Evolutionary conservation across 768 basidiomycete species (phyloP), one percentile per base, ranked within the genome.

Genomic region (Lactifluus echinatus): DNA sequence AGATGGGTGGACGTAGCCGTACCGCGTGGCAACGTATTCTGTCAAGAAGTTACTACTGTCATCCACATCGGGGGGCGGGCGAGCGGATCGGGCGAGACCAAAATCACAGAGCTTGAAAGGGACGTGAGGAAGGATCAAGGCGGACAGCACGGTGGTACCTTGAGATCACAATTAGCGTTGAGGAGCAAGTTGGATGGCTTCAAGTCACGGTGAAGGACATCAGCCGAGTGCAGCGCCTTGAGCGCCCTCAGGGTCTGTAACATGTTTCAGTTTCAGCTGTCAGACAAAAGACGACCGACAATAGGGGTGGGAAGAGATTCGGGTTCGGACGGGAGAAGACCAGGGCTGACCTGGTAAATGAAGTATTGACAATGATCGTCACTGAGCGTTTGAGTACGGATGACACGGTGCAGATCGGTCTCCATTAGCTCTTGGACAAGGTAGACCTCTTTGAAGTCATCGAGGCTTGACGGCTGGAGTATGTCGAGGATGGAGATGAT

Each of bases 341-440:
- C 21, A 43, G 17, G 43, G 19, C 7, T 39, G 6, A 83, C 85
- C 78, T 97, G 95, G 70, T 99, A 99, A 63, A 95, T 85, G 68
- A 99, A 97, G 70, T 99, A 99, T 71, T 98, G 93, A 64, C 84
- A 87, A 68, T 97, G 94, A 67, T 97, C 93, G 68, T 98, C 95
- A 56, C 86, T 88, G 40, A 99, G 77, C 57, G 89, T 83, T 71
- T 98, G 95, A 0, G 96, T 95, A 24, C 91, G 79, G 65, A 99
- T 97, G 46, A 99, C 96, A 53, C 95, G 85, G 69, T 98, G 93
- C 63, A 98, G 75, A 73, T 98, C 95, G 0, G 92, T 95, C 72
- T 96, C 95, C 84, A 95, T 83, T 62, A 91, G 75, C 69, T 91
- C 89, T 71, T 79, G 79, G 8, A 82, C 79, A 53, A 81, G 76